Evolutionary conservation across 2,329 filamentous ascomycete genomes (phyloP), one percentile per base, ranked within the genome.

Genomic region (Ceratocystis huliohia): DNA sequence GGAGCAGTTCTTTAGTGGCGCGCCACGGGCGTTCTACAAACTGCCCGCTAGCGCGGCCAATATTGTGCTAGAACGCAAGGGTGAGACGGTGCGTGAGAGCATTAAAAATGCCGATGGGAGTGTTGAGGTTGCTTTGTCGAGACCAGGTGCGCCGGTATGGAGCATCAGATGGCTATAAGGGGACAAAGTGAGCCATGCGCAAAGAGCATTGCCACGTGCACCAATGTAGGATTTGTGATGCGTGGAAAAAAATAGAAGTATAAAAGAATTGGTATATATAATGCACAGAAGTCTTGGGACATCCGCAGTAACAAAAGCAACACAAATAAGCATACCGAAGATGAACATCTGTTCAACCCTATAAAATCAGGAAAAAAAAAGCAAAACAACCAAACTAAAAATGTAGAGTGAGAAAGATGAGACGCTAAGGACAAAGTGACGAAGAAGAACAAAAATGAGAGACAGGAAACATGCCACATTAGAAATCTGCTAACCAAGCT

Each of bases 11-110:
- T 73, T 86, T 37, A 79, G 81, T 71, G 71, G 72, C 1, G 79
- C 77, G 66, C 83, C 82, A 4, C 77, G 83, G 56, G 73, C 72
- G 3, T 86, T 86, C 71, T 87, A 86, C 72, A 73, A 75, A 69
- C 69, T 76, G 17, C 74, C 75, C 0, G 64, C 69, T 13, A 70
- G 66, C 5, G 69, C 70, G 59, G 73, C 71, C 68, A 73, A 71
- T 68, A 75, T 78, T 45, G 69, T 76, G 15, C 69, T 78, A 48
- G 77, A 79, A 71, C 75, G 76, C 64, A 75, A 75, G 71, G 75
- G 76, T 5, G 75, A 76, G 63, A 76, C 70, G 68, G 78, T 81
- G 56, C 71, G 74, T 2, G 65, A 70, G 6, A 79, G 76, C 66
- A 73, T 79, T 30, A 73, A 71, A 68, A 77, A 72, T 62, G 73